Evolutionary conservation across 768 basidiomycete species (phyloP).

Genomic region (Mycena crocata): DNA sequence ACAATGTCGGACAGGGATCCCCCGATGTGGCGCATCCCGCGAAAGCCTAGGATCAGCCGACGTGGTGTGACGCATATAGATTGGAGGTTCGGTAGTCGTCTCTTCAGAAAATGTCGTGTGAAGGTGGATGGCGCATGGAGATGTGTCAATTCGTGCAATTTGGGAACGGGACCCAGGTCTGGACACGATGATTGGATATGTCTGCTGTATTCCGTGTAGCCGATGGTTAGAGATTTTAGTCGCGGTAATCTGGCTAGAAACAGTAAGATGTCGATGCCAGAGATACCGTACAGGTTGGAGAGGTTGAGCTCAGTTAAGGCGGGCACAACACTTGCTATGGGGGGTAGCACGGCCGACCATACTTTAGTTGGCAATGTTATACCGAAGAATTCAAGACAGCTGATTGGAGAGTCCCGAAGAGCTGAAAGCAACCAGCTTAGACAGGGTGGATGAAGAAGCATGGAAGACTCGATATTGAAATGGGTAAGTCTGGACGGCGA

Average conservation of each 20-base stretch:
- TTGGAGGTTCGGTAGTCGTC: conserved; percentile 20
- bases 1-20: conserved; percentile 23
- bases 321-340: conserved; percentile 20
- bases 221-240: conserved; percentile 22
- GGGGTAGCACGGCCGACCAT: conserved; percentile 27
- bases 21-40: conserved; percentile 29
- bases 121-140: conserved; percentile 30
- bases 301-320: conserved; percentile 21
- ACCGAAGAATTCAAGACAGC: conserved; percentile 20
- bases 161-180: conserved; percentile 26
- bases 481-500: conserved; percentile 14
- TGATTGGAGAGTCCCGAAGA: conserved; percentile 24
- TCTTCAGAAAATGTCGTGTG: conserved; percentile 24
- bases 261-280: conserved; percentile 27
- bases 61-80: conserved; percentile 26
- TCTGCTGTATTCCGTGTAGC: conserved; percentile 31
- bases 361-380: conserved; percentile 22
- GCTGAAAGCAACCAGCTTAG: conserved; percentile 28
- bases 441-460: conserved; percentile 25
- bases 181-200: conserved; percentile 27
- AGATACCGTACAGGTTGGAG: conserved; percentile 24
- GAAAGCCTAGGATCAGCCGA: conserved; percentile 23
- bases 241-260: conserved; percentile 27
- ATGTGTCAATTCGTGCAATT: conserved; percentile 13
- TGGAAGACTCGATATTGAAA: conserved; percentile 25